Percentiles rank a stretch among this genome's conserved stretches.
Conservation (phyloP, 352 stramenopile genomes). For the Pythium folliculosum region DNA sequence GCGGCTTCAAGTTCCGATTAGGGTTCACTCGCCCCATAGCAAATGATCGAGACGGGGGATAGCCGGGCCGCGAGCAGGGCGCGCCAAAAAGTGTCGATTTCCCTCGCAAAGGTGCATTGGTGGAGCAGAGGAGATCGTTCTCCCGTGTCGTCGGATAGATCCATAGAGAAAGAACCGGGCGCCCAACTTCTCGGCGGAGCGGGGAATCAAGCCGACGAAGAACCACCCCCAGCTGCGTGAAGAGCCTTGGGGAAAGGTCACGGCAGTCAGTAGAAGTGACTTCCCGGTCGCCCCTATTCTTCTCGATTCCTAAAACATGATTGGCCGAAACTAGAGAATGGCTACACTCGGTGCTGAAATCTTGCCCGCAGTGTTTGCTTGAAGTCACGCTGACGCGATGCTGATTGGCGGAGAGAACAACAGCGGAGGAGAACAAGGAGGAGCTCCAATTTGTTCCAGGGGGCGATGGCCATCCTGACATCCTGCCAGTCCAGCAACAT, state of each 20-base stretch:
- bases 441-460: not conserved
- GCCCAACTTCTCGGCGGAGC: not conserved
- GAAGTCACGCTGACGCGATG: constrained; percentile 6
- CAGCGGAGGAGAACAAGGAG: not conserved
- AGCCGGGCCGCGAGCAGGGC: not conserved
- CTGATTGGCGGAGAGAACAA: constrained; percentile 6
- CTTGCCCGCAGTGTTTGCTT: constrained; percentile 15
- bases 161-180: constrained; percentile 1
- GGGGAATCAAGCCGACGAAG: not conserved
- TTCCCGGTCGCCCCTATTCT: constrained; percentile 5
- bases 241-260: constrained; percentile 16
- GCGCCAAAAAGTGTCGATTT: not conserved
- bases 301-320: not conserved
- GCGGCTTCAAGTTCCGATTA: constrained; percentile 20
- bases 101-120: not conserved
- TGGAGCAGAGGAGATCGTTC: constrained; percentile 4
- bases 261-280: constrained; percentile 23
- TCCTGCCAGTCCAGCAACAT: not conserved
- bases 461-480: not conserved
- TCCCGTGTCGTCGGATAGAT: not conserved
- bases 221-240: constrained; percentile 17
- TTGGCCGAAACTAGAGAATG: constrained; percentile 21
- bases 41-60: constrained; percentile 7
- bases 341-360: constrained; percentile 23
- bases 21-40: constrained; percentile 20